phyloP scores from a whole-genome alignment of 2,329 filamentous ascomycete species.

The Truncatella angustata region DNA sequence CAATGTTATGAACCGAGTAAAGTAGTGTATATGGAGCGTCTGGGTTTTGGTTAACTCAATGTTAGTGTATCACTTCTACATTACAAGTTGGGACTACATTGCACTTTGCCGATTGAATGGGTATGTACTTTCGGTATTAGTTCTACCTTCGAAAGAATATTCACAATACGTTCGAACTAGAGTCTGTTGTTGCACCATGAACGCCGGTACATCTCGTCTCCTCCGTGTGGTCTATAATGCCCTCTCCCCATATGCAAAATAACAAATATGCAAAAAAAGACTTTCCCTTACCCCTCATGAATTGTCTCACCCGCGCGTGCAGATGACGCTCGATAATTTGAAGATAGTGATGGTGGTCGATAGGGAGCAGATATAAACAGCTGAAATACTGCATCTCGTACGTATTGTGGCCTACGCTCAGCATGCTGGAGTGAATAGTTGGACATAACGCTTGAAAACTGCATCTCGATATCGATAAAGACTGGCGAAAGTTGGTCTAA shows the following conservation, averaged over 20 bases:
- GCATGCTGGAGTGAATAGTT: too few relatives aligned
- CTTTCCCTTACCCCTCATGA: background rate
- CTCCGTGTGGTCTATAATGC: background rate
- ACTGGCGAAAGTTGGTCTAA: conserved; percentile 5
- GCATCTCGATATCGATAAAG: too few relatives aligned
- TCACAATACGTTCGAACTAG: background rate
- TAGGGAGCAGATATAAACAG: background rate
- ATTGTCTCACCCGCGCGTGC: background rate
- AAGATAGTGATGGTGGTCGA: background rate
- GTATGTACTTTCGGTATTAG: conserved; percentile 6
- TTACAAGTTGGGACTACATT: background rate
- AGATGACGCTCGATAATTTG: background rate
- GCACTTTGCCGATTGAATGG: background rate
- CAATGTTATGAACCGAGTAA: too few relatives aligned
- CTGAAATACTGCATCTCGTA: conserved; percentile 23
- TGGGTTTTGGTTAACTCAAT: background rate
- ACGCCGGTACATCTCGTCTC: background rate
- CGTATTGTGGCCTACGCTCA: too few relatives aligned
- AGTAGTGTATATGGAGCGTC: too few relatives aligned
- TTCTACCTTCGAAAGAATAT: background rate
- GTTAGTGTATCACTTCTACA: background rate
- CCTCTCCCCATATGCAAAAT: background rate
- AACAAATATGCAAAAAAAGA: background rate
- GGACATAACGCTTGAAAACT: too few relatives aligned
- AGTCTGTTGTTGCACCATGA: background rate